Evolutionary conservation across 306 rosid species (phyloP).

Genomic region (Prunus kanzakura): DNA sequence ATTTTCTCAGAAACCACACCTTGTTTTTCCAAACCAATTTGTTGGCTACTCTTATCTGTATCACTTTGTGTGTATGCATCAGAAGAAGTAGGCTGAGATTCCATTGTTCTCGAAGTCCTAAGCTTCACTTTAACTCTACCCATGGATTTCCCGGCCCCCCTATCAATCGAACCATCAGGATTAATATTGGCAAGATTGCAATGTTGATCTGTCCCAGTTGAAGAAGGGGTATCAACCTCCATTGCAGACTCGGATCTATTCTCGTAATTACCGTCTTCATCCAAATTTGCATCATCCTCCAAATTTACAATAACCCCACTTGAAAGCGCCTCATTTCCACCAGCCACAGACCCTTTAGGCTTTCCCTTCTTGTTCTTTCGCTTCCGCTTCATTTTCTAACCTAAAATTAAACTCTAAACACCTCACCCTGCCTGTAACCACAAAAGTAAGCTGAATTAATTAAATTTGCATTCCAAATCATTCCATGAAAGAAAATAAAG

Average conservation of each 20-base stretch:
- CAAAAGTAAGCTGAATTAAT: background rate
- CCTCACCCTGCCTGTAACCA: background rate
- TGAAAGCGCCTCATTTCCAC: constrained; percentile 26
- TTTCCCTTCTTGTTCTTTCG: constrained; percentile 65
- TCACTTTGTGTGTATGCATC: constrained; percentile 80
- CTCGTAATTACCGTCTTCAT: constrained; percentile 36
- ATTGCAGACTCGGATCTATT: constrained; percentile 54
- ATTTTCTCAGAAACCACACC: constrained; percentile 43
- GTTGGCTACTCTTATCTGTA: constrained; percentile 82
- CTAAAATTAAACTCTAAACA: background rate
- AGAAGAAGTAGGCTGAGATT: constrained; percentile 62
- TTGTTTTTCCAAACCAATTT: constrained; percentile 56
- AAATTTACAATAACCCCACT: constrained; percentile 24
- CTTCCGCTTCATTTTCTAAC: constrained; percentile 75
- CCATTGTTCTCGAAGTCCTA: constrained; percentile 55
- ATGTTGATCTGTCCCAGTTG: constrained; percentile 74
- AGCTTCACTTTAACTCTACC: constrained; percentile 94
- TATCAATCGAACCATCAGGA: constrained; percentile 57
- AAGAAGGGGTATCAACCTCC: constrained; percentile 79
- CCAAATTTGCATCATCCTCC: constrained; percentile 18
- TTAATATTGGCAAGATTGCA: constrained; percentile 57
- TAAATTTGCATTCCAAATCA: background rate
- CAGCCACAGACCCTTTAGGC: constrained; percentile 35
- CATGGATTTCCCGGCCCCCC: constrained; percentile 45
- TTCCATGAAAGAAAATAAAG: background rate